A percentile compares a stretch with the other conserved stretches of the same genome.
Conservation (phyloP, 2,329 filamentous ascomycete genomes). For the Xylaria sp. region DNA sequence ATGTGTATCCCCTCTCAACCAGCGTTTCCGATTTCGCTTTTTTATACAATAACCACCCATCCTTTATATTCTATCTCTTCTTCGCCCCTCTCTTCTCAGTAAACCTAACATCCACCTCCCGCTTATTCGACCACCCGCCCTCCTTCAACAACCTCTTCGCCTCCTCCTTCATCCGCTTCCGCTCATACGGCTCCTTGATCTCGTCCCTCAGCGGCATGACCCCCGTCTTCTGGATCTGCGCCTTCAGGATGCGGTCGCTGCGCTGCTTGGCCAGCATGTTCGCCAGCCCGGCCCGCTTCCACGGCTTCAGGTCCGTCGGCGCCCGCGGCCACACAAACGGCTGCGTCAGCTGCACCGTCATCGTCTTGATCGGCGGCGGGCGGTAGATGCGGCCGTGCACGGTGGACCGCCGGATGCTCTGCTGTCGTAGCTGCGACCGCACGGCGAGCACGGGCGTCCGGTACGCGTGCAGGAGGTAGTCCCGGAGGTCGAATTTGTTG, state of each 20-base stretch:
- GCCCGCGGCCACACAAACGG: constrained; percentile 88
- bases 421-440: constrained; percentile 82
- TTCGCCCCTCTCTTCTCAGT: constrained; percentile 16
- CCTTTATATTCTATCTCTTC: constrained; percentile 16
- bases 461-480: constrained; percentile 93
- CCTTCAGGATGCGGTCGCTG: neutral
- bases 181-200: constrained; percentile 53
- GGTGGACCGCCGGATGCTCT: constrained; percentile 56
- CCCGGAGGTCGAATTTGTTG: constrained; percentile 95
- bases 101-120: constrained; percentile 54
- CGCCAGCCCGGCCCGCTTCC: constrained; percentile 67
- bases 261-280: constrained; percentile 48
- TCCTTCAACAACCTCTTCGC: constrained; percentile 71
- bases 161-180: constrained; percentile 60
- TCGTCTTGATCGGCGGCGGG: constrained; percentile 77
- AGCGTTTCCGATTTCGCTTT: neutral
- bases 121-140: constrained; percentile 68
- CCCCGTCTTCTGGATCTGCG: constrained; percentile 40
- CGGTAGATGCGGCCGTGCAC: too few species aligned
- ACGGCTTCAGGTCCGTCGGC: constrained; percentile 66
- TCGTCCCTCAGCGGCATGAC: constrained; percentile 55
- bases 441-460: constrained; percentile 77
- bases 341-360: constrained; percentile 89
- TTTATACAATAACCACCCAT: neutral
- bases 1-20: neutral